phyloP scores from a whole-genome alignment of 306 rosid genomes.

The Rubus parviflorus region DNA sequence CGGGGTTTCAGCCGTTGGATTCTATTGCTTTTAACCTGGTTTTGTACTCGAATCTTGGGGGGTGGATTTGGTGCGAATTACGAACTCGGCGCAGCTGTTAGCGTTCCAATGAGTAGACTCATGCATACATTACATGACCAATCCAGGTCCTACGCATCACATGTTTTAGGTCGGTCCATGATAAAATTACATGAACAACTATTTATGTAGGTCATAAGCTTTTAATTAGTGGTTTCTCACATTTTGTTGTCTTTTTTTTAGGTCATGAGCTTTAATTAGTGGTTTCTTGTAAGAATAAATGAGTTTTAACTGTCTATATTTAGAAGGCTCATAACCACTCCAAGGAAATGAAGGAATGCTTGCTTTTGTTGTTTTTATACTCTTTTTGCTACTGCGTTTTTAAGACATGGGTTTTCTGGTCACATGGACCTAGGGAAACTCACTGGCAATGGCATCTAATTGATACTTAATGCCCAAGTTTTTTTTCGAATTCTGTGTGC shows the following conservation, averaged over 20 bases:
- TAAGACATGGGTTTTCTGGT: not conserved
- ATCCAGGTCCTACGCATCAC: not conserved
- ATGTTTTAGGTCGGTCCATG: not conserved
- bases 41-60: not conserved
- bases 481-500: not conserved
- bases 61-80: not conserved
- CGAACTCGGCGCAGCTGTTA: not conserved
- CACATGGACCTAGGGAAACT: not conserved
- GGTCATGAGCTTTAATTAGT: too few species aligned
- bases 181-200: too few species aligned
- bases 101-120: not conserved
- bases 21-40: not conserved
- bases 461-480: not conserved
- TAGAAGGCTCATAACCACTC: not conserved
- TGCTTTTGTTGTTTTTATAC: not conserved
- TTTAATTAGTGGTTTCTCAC: too few species aligned
- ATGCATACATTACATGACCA: not conserved
- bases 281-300: not conserved
- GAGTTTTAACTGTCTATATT: not conserved
- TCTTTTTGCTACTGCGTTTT: not conserved
- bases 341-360: not conserved
- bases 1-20: constrained; percentile 10
- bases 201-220: too few species aligned
- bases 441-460: not conserved
- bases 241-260: too few species aligned